Conservation (phyloP, 2,329 filamentous ascomycete species). For the Tolypocladium paradoxum region DNA sequence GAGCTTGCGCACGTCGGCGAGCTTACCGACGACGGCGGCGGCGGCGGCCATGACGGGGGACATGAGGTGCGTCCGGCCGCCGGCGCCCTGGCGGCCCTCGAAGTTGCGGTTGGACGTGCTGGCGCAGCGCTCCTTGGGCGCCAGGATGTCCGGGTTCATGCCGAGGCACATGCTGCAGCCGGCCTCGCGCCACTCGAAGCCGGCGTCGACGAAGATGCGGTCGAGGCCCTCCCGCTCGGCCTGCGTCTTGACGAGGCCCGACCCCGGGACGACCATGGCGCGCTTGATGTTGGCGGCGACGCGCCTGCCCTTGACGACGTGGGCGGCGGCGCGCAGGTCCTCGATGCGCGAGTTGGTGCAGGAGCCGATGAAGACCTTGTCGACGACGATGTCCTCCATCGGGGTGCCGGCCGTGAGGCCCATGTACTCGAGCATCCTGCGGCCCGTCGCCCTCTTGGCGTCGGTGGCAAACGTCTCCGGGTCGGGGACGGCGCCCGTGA, state of each 20-base stretch:
- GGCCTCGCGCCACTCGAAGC: constrained; percentile 96
- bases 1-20: constrained; percentile 81
- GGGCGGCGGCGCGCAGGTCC: constrained; percentile 79
- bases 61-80: constrained; percentile 88
- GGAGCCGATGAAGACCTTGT: constrained; percentile 97
- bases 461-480: constrained; percentile 78
- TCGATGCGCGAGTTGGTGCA: constrained; percentile 98
- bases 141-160: constrained; percentile 97
- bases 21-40: constrained; percentile 78
- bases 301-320: constrained; percentile 78
- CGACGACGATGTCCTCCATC: constrained; percentile 83
- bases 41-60: constrained; percentile 95
- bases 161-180: constrained; percentile 98
- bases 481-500: constrained; percentile 80
- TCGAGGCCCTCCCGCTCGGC: constrained; percentile 88
- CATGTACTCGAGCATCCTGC: constrained; percentile 90
- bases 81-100: constrained; percentile 88
- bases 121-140: constrained; percentile 85
- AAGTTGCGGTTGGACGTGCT: constrained; percentile 97
- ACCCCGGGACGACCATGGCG: constrained; percentile 93
- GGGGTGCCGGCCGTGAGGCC: constrained; percentile 74
- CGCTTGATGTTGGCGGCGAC: constrained; percentile 81
- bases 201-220: constrained; percentile 82
- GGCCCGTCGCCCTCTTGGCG: constrained; percentile 68
- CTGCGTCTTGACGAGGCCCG: constrained; percentile 83